phyloP scores from a whole-genome alignment of 1,139 yeast species.

The Meyerozyma guilliermondii region DNA sequence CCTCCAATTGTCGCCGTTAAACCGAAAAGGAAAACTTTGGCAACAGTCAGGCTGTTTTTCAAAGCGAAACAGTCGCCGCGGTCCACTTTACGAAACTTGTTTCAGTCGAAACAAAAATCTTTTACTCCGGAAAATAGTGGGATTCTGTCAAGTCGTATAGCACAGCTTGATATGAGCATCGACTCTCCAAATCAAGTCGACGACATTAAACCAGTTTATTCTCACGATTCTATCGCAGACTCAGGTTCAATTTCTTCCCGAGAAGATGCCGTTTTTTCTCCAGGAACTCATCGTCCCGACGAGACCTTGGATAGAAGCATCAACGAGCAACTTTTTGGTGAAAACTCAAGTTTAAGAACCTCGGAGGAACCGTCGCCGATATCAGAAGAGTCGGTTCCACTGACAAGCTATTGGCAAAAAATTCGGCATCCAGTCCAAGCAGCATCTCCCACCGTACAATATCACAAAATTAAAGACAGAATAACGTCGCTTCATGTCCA shows the following conservation, averaged over 20 bases:
- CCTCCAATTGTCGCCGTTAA: not conserved
- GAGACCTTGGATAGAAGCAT: not conserved
- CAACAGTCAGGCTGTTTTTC: not conserved
- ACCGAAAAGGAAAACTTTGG: not conserved
- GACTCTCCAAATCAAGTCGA: not conserved
- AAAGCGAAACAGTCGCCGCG: not conserved
- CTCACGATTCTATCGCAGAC: not conserved
- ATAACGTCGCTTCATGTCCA: not conserved
- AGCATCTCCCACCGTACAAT: not conserved
- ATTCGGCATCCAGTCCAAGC: not conserved
- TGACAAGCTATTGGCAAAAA: not conserved
- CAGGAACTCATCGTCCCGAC: not conserved
- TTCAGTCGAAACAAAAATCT: not conserved
- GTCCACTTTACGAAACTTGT: not conserved
- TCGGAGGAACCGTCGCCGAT: not conserved
- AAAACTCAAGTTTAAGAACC: not conserved
- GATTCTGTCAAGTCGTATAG: no score
- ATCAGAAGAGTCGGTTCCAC: not conserved
- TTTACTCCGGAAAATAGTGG: not conserved
- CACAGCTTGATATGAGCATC: no score
- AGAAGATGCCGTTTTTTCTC: not conserved
- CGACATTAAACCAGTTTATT: not conserved
- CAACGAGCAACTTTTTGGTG: not conserved
- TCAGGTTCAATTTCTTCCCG: not conserved
- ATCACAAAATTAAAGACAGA: not conserved